Conservation (phyloP, 192 early-diverging fungal species). For the Coemansia sp. region DNA sequence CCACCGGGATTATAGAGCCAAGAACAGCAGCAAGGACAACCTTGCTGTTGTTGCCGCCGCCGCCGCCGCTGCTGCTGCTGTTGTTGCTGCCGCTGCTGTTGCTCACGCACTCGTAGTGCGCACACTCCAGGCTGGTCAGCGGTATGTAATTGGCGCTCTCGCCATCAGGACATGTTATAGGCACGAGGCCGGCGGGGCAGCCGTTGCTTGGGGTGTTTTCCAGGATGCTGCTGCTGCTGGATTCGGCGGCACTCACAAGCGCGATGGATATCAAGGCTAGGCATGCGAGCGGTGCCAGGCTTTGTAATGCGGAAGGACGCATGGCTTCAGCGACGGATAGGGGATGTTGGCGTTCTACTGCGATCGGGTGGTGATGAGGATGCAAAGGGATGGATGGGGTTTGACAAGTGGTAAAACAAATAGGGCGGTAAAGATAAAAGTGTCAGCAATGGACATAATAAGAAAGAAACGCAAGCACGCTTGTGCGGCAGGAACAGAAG, state of each 20-base stretch:
- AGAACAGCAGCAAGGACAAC: conserved; percentile 43
- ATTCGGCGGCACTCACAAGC: neutral
- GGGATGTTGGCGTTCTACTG: neutral
- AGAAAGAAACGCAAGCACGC: neutral
- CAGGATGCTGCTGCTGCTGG: conserved; percentile 4
- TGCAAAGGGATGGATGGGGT: neutral
- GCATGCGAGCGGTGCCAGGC: neutral
- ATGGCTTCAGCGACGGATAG: neutral
- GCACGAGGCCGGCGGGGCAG: conserved; percentile 21
- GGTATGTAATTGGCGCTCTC: conserved; percentile 28
- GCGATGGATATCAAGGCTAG: neutral
- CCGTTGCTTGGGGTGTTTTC: conserved; percentile 9
- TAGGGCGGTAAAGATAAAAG: neutral
- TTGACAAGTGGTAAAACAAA: neutral
- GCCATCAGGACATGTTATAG: conserved; percentile 33
- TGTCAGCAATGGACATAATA: neutral
- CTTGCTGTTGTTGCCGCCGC: conserved; percentile 6
- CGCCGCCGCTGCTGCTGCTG: neutral
- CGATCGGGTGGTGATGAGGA: neutral
- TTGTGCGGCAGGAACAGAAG: neutral
- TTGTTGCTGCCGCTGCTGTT: neutral
- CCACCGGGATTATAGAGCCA: conserved; percentile 28
- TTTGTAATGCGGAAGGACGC: neutral
- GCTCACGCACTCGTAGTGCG: conserved; percentile 35
- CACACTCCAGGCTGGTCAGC: conserved; percentile 33